phyloP scores from a whole-genome alignment of 2,329 filamentous ascomycete genomes.

The Fusarium temperatum region DNA sequence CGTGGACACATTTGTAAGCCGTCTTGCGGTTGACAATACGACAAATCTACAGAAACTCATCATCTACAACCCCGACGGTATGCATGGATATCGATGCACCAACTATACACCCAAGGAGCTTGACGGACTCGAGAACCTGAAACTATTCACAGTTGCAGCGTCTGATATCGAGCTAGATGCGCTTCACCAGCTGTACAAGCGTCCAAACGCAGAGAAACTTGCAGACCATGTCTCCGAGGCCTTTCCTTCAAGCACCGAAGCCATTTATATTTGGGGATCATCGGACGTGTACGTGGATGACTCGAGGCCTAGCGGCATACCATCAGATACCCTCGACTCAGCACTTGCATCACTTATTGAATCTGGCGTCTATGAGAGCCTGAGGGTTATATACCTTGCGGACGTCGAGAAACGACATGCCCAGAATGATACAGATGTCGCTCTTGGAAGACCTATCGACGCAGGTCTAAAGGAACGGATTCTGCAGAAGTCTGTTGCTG shows the following conservation, averaged over 20 bases:
- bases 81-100: not conserved
- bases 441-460: rapidly evolving
- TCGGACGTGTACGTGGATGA: rapidly evolving
- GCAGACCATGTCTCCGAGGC: not conserved
- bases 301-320: rapidly evolving
- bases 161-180: not conserved
- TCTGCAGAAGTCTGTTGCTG: slow-evolving; percentile 8
- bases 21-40: no score
- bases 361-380: not conserved
- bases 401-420: not conserved
- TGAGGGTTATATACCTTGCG: slow-evolving; percentile 23
- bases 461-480: not conserved
- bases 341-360: slow-evolving; percentile 7
- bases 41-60: not conserved
- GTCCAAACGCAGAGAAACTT: not conserved
- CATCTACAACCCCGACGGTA: slow-evolving; percentile 1
- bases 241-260: not conserved
- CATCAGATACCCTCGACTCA: not conserved
- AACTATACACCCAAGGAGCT: not conserved
- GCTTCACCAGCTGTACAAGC: rapidly evolving
- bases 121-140: not conserved
- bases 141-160: not conserved
- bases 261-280: slow-evolving; percentile 7
- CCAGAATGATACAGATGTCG: rapidly evolving
- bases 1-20: not conserved